A percentile compares a stretch with the other conserved stretches of the same genome.
phyloP scores from a whole-genome alignment of 495 filamentous ascomycete genomes.

The Penicillium turbatum region DNA sequence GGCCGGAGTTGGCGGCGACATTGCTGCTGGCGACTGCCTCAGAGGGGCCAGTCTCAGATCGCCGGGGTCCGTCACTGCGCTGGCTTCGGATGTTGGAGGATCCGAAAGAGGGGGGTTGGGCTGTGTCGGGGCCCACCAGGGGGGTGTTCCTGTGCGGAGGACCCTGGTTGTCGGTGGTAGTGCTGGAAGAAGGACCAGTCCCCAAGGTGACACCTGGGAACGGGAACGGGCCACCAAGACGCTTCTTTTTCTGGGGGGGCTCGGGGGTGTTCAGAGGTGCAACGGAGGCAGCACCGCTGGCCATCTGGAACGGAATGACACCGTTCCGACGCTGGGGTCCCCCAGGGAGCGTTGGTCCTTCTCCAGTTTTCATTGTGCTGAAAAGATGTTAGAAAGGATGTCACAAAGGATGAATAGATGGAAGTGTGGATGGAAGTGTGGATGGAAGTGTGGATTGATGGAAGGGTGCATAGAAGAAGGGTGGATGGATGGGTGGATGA shows the following conservation, averaged over 20 bases:
- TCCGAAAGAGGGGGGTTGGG: neutral
- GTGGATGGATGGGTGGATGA: too few species aligned
- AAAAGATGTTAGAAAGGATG: neutral
- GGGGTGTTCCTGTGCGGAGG: slow-evolving; percentile 1
- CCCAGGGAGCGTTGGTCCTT: neutral
- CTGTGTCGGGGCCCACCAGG: slow-evolving; percentile 2
- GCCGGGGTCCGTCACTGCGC: neutral
- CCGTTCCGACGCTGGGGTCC: neutral
- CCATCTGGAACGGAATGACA: neutral
- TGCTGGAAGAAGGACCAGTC: neutral
- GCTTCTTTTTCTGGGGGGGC: too few species aligned
- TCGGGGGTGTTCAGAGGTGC: too few species aligned
- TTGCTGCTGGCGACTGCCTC: neutral
- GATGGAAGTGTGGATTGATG: too few species aligned
- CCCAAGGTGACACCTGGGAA: too few species aligned
- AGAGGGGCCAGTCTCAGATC: neutral
- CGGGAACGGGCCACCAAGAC: too few species aligned
- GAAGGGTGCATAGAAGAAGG: too few species aligned
- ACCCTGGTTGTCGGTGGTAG: neutral
- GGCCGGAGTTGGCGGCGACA: neutral
- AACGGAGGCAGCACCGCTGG: neutral
- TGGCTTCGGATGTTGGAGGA: neutral
- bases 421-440: too few species aligned
- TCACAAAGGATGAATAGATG: too few species aligned
- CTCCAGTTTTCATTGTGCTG: neutral